Percentiles rank a stretch among this genome's conserved stretches.
Conservation (phyloP, 2,329 filamentous ascomycete species). For the Ascosphaera apis region DNA sequence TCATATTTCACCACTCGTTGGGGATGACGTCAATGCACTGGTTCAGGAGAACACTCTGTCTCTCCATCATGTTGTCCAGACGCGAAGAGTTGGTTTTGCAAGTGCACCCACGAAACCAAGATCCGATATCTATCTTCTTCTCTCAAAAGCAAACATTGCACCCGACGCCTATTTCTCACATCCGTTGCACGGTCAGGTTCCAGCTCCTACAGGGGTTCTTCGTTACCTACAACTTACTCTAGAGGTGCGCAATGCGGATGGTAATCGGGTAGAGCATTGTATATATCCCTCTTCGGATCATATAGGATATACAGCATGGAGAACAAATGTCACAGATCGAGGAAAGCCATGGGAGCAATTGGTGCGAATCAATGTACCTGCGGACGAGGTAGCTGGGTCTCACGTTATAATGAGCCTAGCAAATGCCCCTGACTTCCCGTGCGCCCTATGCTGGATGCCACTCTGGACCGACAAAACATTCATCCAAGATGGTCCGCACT, state of each 20-base stretch:
- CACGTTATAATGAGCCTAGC: conserved; percentile 81
- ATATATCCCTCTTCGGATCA: conserved; percentile 73
- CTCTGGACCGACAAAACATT: conserved; percentile 87
- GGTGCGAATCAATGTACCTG: conserved; percentile 54
- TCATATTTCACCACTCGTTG: conserved; percentile 54
- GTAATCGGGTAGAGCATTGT: conserved; percentile 66
- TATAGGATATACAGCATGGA: conserved; percentile 60
- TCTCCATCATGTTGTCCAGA: conserved; percentile 57
- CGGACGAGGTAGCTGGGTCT: conserved; percentile 55
- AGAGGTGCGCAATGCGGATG: conserved; percentile 58
- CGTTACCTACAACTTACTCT: conserved; percentile 61
- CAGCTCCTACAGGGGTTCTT: conserved; percentile 37
- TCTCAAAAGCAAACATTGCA: conserved; percentile 56
- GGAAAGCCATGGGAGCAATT: conserved; percentile 77
- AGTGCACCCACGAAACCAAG: conserved; percentile 69
- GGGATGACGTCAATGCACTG: conserved; percentile 53
- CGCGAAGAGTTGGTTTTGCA: conserved; percentile 78
- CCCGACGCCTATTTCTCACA: conserved; percentile 40
- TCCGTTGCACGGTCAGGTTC: conserved; percentile 59
- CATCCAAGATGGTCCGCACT: conserved; percentile 61
- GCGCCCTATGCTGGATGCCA: conserved; percentile 79
- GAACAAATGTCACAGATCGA: conserved; percentile 56
- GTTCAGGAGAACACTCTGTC: conserved; percentile 74
- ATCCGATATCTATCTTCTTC: conserved; percentile 84
- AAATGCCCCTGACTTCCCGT: conserved; percentile 67